Base-by-base conservation (phyloP, 257 asterid genomes). In the Salvia hispanica region DNA sequence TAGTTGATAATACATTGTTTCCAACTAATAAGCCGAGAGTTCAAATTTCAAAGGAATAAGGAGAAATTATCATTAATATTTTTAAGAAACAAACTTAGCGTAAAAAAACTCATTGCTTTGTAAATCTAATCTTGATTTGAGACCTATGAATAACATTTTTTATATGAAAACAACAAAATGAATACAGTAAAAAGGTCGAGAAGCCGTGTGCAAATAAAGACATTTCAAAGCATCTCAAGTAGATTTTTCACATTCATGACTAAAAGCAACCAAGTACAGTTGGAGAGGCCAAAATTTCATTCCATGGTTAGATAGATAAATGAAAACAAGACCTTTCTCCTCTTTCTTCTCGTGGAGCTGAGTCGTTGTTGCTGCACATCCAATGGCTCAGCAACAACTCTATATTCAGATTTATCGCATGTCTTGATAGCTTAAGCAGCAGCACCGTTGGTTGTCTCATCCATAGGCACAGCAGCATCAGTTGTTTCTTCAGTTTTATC, bases 401-500 rank as follows among this genome's bases (percentile, higher is more conserved):
- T 34, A 46, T 77, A 85, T 64, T 78, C 89, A 1, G 82, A 59
- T 54, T 79, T 84, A 58, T 82, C 93, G 2, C 74, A 83, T 67
- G 87, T 87, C 79, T 82, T 7, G 40, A 43, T 66, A 68, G 66
- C 62, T 74, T 66, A 44, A 2, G 82, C 52, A 59, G 70, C 70
- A 10, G 75, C 62, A 1, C 71, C 88, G 63, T 67, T 72, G 21
- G 76, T 16, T 7, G 73, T 73, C 15, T 68, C 76, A 10, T 79
- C 89, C 78, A 64, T 72, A 7, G 81, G 71, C 77, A 34, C 39
- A 25, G 82, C 89, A 11, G 84, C 74, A 42, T 76, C 86, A 25
- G 69, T 73, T 0, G 78, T 18, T 36, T 79, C 88, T 64, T 82
- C 93, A 0, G 84, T 60, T 59, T 82, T 87, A 50, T 85, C 95